phyloP scores from a whole-genome alignment of 2,329 filamentous ascomycete genomes.

The Fusarium algeriense region DNA sequence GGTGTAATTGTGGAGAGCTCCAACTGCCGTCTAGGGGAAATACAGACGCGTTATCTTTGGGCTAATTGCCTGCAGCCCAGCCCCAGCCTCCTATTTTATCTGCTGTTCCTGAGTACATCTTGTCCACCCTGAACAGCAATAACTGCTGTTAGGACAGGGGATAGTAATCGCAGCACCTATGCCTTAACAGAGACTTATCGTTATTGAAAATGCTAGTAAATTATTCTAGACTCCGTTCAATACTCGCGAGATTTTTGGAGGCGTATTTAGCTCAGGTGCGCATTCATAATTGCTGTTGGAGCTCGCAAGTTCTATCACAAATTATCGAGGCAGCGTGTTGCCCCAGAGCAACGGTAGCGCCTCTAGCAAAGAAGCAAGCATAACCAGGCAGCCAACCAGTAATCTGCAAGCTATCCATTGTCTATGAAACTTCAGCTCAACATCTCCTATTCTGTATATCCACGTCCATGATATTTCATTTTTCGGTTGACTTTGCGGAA shows the following conservation, averaged over 20 bases:
- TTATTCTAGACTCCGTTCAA: neutral
- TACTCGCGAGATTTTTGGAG: neutral
- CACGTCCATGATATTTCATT: constrained; percentile 7
- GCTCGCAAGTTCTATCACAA: constrained; percentile 35
- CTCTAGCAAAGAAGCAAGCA: constrained; percentile 35
- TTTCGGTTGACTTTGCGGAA: neutral
- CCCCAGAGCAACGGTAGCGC: constrained; percentile 43
- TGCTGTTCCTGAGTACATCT: constrained; percentile 12
- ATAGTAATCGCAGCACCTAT: neutral
- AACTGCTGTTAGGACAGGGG: constrained; percentile 47
- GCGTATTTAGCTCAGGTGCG: neutral
- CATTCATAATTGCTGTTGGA: neutral
- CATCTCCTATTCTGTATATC: constrained; percentile 9
- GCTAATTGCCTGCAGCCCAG: constrained; percentile 42
- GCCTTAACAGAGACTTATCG: neutral
- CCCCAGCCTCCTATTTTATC: constrained; percentile 49
- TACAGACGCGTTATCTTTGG: constrained; percentile 9
- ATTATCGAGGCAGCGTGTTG: constrained; percentile 47
- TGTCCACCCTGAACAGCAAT: constrained; percentile 49
- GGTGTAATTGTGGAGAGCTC: neutral
- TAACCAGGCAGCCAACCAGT: constrained; percentile 34
- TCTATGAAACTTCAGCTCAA: constrained; percentile 33
- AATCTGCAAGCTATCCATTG: constrained; percentile 14
- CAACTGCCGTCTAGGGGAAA: constrained; percentile 27
- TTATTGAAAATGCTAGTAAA: neutral